Percentiles rank a stretch among this genome's conserved stretches.
Conservation (phyloP, 805 yeast genomes). For the Maudiozyma serrabonitensis region DNA sequence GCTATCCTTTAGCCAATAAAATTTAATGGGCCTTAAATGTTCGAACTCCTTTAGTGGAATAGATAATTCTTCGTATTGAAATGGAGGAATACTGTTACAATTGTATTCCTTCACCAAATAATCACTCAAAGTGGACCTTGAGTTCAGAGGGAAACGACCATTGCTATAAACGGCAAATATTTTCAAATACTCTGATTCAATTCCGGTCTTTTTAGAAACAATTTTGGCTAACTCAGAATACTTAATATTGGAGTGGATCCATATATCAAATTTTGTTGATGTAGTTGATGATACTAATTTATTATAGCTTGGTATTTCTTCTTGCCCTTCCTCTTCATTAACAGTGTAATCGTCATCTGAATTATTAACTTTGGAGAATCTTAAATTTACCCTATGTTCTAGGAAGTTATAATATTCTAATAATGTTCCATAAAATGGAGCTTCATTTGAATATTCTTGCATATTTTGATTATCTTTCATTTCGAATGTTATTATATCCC, state of each 20-base stretch:
- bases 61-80: constrained; percentile 70
- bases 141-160: constrained; percentile 41
- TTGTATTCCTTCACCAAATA: constrained; percentile 32
- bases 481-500: constrained; percentile 49
- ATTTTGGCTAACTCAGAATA: constrained; percentile 53
- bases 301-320: background rate
- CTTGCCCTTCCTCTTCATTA: background rate
- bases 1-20: constrained; percentile 67
- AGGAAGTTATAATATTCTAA: constrained; percentile 45
- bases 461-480: constrained; percentile 5
- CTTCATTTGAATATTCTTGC: constrained; percentile 5
- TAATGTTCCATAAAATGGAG: constrained; percentile 31
- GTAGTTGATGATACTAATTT: constrained; percentile 5
- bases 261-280: constrained; percentile 39
- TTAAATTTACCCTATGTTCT: constrained; percentile 50
- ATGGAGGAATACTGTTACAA: constrained; percentile 31
- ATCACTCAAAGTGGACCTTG: constrained; percentile 26
- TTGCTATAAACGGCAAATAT: constrained; percentile 55
- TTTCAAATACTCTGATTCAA: constrained; percentile 53
- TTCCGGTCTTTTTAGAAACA: constrained; percentile 44
- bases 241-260: constrained; percentile 55
- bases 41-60: constrained; percentile 72
- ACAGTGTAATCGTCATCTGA: constrained; percentile 24
- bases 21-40: constrained; percentile 52
- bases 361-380: constrained; percentile 28